phyloP scores from a whole-genome alignment of 2,329 filamentous ascomycete genomes.

The Elsinoe batatas region DNA sequence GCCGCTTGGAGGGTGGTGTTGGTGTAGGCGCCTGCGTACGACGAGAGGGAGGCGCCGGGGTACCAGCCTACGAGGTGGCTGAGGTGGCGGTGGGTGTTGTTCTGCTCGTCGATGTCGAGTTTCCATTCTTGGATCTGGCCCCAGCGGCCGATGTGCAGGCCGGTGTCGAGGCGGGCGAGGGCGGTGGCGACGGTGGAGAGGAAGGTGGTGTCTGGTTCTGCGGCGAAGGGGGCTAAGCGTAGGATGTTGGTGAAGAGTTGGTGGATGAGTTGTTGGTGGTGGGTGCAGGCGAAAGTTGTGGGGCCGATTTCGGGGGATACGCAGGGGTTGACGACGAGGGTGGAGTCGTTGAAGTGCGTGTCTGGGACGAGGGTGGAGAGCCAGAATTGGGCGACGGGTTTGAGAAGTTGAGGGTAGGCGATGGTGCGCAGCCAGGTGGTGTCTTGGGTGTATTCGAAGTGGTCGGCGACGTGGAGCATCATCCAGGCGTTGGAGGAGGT shows the following conservation, averaged over 20 bases:
- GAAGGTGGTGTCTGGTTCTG: conserved; percentile 27
- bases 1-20: conserved; percentile 38
- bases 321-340: conserved; percentile 48
- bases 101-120: conserved; percentile 33
- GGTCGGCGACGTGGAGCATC: conserved; percentile 50
- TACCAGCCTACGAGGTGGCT: conserved; percentile 49
- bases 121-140: conserved; percentile 45
- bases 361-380: conserved; percentile 45
- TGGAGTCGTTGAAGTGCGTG: conserved; percentile 40
- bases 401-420: conserved; percentile 44
- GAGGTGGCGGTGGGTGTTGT: conserved; percentile 44
- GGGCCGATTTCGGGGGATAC: conserved; percentile 48
- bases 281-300: conserved; percentile 43
- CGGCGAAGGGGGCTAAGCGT: conserved; percentile 17
- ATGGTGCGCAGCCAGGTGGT: conserved; percentile 33
- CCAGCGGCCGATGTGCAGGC: conserved; percentile 38
- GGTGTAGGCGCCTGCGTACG: conserved; percentile 33
- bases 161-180: conserved; percentile 41
- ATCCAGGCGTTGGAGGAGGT: conserved; percentile 47
- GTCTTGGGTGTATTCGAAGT: conserved; percentile 46
- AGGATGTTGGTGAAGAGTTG: conserved; percentile 29
- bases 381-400: conserved; percentile 47
- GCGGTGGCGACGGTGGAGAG: conserved; percentile 30
- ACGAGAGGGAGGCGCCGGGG: conserved; percentile 43
- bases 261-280: conserved; percentile 44